Evolutionary conservation across 139 green algal species (phyloP).

Genomic region (Mesotaenium endlicherianum): DNA sequence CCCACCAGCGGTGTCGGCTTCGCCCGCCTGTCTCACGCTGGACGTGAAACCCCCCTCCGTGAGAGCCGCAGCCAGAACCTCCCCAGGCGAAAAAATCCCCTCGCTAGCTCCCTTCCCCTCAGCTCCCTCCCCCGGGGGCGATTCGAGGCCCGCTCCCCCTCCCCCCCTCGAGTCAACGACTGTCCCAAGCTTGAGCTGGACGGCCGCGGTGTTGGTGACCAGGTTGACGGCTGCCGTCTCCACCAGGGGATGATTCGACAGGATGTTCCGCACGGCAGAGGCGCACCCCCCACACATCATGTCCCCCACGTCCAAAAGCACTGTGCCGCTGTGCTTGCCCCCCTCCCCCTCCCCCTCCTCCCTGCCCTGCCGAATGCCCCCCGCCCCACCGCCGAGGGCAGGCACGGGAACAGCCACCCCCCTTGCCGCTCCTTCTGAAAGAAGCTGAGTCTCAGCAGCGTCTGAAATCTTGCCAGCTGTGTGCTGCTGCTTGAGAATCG

Average conservation of each 20-base stretch:
- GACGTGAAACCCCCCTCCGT: constrained; percentile 73
- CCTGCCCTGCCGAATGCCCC: neutral
- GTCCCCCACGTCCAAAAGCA: constrained; percentile 65
- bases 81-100: constrained; percentile 1
- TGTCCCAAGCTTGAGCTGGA: constrained; percentile 52
- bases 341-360: constrained; percentile 7
- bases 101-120: neutral
- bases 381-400: neutral
- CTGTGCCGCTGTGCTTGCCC: no score
- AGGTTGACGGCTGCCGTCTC: constrained; percentile 68
- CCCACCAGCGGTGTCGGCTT: constrained; percentile 34
- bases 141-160: neutral
- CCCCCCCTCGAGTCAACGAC: neutral
- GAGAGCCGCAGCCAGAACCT: constrained; percentile 54
- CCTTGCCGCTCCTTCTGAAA: no score
- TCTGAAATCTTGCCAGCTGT: no score
- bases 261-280: constrained; percentile 66
- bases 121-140: neutral
- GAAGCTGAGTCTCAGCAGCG: no score
- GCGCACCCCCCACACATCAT: constrained; percentile 80
- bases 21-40: constrained; percentile 42
- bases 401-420: no score
- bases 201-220: constrained; percentile 67
- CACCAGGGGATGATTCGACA: constrained; percentile 58
- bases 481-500: no score